phyloP scores from a whole-genome alignment of 2,329 filamentous ascomycete species.

The Hypoxylon sp. region DNA sequence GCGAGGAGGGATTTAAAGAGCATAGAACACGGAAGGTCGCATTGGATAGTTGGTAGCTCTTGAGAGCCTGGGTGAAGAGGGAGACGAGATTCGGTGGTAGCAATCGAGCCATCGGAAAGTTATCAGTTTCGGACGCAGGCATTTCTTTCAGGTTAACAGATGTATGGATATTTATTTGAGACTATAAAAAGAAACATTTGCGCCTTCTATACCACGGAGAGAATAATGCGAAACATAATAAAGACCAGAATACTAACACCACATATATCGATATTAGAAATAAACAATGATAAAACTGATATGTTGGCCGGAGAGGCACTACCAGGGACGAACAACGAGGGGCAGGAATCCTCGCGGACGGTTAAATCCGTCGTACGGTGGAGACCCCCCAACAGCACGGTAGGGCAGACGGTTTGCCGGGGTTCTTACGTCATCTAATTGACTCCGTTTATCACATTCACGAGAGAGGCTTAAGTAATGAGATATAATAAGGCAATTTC shows the following conservation, averaged over 20 bases:
- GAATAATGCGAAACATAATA: conserved; percentile 1
- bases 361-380: conserved; percentile 14
- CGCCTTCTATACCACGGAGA: background rate
- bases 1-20: conserved; percentile 51
- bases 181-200: background rate
- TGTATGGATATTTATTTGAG: background rate
- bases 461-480: background rate
- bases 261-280: conserved; percentile 13
- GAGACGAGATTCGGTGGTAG: conserved; percentile 53
- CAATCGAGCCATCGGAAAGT: conserved; percentile 44
- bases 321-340: conserved; percentile 5
- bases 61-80: conserved; percentile 62
- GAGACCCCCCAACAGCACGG: background rate
- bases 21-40: conserved; percentile 63
- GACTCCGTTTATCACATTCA: conserved; percentile 1
- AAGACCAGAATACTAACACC: background rate
- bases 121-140: conserved; percentile 22
- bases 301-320: background rate
- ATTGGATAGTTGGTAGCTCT: conserved; percentile 60
- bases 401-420: no score
- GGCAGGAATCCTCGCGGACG: conserved; percentile 17
- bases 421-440: background rate
- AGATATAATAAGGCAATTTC: background rate
- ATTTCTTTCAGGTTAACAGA: conserved; percentile 29
- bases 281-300: no score